These are phyloP conservation scores for Alternaria novae-zelandiae DNA, from an alignment of 2,329 filamentous ascomycete genomes.

Conservation along the genomic window DNA sequence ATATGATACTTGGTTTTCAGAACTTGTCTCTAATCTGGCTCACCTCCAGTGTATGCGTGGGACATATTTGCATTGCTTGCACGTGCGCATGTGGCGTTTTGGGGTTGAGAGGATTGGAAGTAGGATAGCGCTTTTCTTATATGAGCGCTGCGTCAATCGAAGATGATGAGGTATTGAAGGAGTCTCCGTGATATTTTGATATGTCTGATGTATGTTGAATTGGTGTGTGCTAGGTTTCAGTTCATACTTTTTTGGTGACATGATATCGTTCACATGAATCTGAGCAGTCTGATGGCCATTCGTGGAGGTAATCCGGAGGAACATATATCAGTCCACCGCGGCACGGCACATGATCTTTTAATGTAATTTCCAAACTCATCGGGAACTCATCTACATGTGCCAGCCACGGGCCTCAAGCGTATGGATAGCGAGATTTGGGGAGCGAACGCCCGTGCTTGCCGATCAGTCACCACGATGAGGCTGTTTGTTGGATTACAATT, in stretches of 20 bases:
- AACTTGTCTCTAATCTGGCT: constrained; percentile 8
- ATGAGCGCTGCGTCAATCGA: constrained; percentile 6
- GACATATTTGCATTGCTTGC: constrained; percentile 15
- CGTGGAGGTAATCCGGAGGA: not conserved
- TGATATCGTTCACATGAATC: not conserved
- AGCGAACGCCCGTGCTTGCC: not conserved
- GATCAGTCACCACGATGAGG: not conserved
- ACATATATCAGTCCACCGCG: not conserved
- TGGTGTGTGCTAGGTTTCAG: not conserved
- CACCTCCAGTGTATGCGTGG: constrained; percentile 6
- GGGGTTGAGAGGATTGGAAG: constrained; percentile 2
- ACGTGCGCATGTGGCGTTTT: constrained; percentile 13
- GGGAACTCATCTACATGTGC: not conserved
- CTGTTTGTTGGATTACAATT: not conserved
- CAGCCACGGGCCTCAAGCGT: not conserved
- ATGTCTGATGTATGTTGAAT: not conserved
- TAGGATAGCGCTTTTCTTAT: constrained; percentile 12
- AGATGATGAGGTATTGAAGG: not conserved
- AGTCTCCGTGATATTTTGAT: not conserved
- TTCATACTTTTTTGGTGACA: not conserved
- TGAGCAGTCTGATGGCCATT: not conserved
- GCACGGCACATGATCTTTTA: not conserved
- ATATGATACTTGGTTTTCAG: constrained; percentile 8
- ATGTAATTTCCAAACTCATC: not conserved
- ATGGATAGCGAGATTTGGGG: not conserved